Evolutionary conservation across 2,329 filamentous ascomycete genomes (phyloP).

Genomic region (Macrophomina phaseolina): DNA sequence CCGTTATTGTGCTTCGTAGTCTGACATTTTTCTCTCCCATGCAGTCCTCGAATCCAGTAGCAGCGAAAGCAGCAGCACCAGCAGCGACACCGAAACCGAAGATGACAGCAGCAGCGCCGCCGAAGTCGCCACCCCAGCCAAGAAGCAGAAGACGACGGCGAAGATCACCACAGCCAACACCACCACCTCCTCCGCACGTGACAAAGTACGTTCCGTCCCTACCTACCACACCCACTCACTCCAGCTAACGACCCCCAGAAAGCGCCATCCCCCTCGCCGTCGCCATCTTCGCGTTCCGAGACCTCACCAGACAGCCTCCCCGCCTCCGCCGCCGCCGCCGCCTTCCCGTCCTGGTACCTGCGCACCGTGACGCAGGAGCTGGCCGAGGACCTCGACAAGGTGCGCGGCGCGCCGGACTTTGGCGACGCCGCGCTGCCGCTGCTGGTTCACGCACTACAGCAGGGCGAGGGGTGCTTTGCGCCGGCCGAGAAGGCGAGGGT

Average conservation of each 20-base stretch:
- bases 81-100: constrained; percentile 6
- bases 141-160: constrained; percentile 11
- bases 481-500: constrained; percentile 57
- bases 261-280: background rate
- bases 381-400: constrained; percentile 73
- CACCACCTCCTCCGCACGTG: background rate
- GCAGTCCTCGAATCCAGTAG: constrained; percentile 17
- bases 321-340: constrained; percentile 9
- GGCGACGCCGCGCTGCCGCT: constrained; percentile 66
- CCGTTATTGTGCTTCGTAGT: too few relatives aligned
- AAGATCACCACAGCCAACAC: too few relatives aligned
- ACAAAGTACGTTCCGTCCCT: background rate
- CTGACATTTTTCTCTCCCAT: background rate
- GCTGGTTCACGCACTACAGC: constrained; percentile 70
- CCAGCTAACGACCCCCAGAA: background rate
- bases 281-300: background rate
- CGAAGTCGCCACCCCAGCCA: background rate
- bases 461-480: constrained; percentile 68
- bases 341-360: constrained; percentile 71
- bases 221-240: background rate
- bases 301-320: background rate
- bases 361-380: constrained; percentile 73
- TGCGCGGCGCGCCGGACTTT: constrained; percentile 74
- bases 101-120: background rate
- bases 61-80: constrained; percentile 3